These are phyloP conservation scores for Chlorella variabilis DNA, from an alignment of 163 green algal species.

Conservation along the genomic window DNA sequence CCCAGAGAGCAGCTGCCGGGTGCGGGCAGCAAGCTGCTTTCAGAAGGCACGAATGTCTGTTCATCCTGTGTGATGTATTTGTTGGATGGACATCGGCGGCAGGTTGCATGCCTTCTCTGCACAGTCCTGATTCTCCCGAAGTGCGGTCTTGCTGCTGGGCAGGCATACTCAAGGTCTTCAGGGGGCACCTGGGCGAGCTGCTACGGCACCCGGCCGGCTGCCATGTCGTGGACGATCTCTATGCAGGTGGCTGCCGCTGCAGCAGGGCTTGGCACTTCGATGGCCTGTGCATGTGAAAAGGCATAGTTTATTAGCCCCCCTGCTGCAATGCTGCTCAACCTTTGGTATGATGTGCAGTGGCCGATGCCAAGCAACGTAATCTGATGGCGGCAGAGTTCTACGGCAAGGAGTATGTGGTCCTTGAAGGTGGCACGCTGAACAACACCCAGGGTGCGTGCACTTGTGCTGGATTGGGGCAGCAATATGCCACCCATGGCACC, in stretches of 20 bases:
- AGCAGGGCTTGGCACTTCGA: too few species aligned
- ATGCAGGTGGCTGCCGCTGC: slow-evolving; percentile 21
- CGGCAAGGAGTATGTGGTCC: slow-evolving; percentile 82
- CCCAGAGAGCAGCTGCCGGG: slow-evolving; percentile 68
- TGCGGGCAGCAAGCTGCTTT: slow-evolving; percentile 33
- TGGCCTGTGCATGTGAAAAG: background rate
- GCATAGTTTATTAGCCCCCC: too few species aligned
- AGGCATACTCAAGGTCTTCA: slow-evolving; percentile 69
- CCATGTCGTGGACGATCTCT: slow-evolving; percentile 86
- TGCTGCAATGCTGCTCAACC: too few species aligned
- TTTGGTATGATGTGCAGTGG: slow-evolving; percentile 31
- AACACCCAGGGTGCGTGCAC: slow-evolving; percentile 15
- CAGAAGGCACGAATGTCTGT: too few species aligned
- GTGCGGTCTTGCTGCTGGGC: too few species aligned
- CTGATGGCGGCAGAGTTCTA: slow-evolving; percentile 86
- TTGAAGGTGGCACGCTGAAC: slow-evolving; percentile 61
- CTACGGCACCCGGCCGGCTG: slow-evolving; percentile 85
- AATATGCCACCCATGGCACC: too few species aligned
- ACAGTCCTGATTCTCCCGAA: too few species aligned
- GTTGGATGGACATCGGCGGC: too few species aligned
- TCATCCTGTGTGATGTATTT: too few species aligned
- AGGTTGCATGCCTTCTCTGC: too few species aligned
- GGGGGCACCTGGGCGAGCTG: slow-evolving; percentile 77
- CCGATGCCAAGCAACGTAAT: slow-evolving; percentile 63
- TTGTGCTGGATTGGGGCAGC: background rate